phyloP scores from a whole-genome alignment of 352 stramenopile species.

The Globisporangium uncinulatum region DNA sequence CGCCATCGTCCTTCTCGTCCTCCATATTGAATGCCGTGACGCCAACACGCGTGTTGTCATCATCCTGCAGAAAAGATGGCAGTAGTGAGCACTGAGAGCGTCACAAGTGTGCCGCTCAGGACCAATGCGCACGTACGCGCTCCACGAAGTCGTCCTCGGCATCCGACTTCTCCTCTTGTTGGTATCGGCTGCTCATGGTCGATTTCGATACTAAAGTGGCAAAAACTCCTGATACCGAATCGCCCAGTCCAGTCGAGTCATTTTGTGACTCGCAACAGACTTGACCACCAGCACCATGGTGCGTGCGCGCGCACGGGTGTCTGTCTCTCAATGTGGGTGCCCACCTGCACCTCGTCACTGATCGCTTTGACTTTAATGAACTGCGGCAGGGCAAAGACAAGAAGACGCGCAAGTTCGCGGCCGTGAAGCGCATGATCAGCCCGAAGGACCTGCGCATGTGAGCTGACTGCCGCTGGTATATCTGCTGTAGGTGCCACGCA shows the following conservation, averaged over 20 bases:
- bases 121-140: not conserved
- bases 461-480: constrained; percentile 9
- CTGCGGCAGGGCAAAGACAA: constrained; percentile 92
- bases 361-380: not conserved
- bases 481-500: not conserved
- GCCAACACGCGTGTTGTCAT: constrained; percentile 25
- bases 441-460: constrained; percentile 97
- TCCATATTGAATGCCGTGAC: constrained; percentile 83
- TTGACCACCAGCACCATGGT: constrained; percentile 12
- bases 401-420: constrained; percentile 97
- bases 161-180: not conserved
- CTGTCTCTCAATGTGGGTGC: not conserved
- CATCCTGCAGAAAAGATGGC: constrained; percentile 1
- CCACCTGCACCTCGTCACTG: not conserved
- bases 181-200: not conserved
- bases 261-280: not conserved
- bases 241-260: no score
- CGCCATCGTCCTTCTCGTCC: constrained; percentile 80
- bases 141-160: not conserved
- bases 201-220: constrained; percentile 2
- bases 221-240: not conserved
- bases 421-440: constrained; percentile 98
- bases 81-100: not conserved
- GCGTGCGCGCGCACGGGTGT: not conserved
- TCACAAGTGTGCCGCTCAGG: no score